A percentile compares a stretch with the other conserved stretches of the same genome.
phyloP scores from a whole-genome alignment of 2,329 filamentous ascomycete genomes.

The Beauveria scarabaeidicola region DNA sequence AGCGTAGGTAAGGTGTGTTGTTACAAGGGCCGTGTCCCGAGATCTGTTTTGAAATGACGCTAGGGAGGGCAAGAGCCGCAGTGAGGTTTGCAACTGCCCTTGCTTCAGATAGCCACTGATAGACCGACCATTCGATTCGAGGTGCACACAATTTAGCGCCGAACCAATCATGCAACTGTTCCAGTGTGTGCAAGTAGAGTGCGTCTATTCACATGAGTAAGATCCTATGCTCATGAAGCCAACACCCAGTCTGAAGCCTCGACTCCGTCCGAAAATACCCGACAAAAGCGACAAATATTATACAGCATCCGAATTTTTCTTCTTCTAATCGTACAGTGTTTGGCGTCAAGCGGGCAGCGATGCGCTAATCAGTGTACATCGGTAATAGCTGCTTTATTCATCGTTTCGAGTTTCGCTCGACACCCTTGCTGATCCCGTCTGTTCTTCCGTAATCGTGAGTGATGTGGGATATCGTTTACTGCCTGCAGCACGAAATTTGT shows the following conservation, averaged over 20 bases:
- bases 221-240: background rate
- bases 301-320: conserved; percentile 3
- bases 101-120: background rate
- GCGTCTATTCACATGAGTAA: conserved; percentile 1
- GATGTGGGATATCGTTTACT: conserved; percentile 4
- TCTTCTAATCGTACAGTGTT: conserved; percentile 4
- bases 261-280: background rate
- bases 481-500: background rate
- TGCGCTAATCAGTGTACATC: background rate
- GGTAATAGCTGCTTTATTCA: background rate
- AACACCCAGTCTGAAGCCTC: background rate
- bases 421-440: background rate
- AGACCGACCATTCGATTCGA: background rate
- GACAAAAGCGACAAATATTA: background rate
- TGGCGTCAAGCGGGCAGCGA: background rate
- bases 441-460: background rate
- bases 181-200: background rate
- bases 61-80: background rate
- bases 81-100: background rate
- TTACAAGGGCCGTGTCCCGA: background rate
- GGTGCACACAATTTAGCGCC: background rate
- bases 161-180: background rate
- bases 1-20: conserved; percentile 2
- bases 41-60: conserved; percentile 3
- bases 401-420: background rate